Evolutionary conservation across 768 basidiomycete genomes (phyloP), one percentile per base, ranked within the genome.

Genomic region (Rhodotorula kratochvilovae): DNA sequence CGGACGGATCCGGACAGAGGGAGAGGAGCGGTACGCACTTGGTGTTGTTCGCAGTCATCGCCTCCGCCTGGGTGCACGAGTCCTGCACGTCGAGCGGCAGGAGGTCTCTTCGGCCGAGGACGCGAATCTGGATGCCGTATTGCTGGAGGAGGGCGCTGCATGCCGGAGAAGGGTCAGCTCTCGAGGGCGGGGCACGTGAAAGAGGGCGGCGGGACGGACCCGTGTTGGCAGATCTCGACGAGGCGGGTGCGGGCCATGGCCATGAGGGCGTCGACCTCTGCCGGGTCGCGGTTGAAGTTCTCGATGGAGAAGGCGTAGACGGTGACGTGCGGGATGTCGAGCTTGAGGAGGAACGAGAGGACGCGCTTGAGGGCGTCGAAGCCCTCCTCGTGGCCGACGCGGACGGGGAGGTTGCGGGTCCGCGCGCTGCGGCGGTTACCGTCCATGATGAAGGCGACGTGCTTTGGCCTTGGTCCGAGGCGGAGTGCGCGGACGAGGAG

Each of bases 231-330:
- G 27, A 98, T 82, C 79, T 95, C 91, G 46, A 87, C 78, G 39
- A 98, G 83, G 72, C 89, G 88, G 25, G 84, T 84, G 79, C 91
- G 87, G 1, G 90, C 89, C 59, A 99, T 80, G n/a, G 82, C 80
- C 92, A 99, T 92, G 76, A 98, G 84, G 4, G 87, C 87, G 35
- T 89, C 86, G 3, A 99, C 92, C 79, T 99, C 96, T 8, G 88
- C 88, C 64, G 85, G 83, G 1, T 89, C 85, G 31, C 96, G 86
- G 71, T 90, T 90, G 82, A 98, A 98, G 81, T 98, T 99, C 77
- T 98, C 95, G 70, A 98, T 92, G 2, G 93, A 86, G 81, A 99
- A 99, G n/a, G 92, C 92, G 77, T 95, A 99, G n/a, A 89, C 90
- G 4, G 91, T 88, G 35, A 98, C 92, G 70, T 89, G 92, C 69